Evolutionary conservation across 129 eudicot species (phyloP), one percentile per base, ranked within the genome.

Genomic region (Chrysanthemum seticuspe): DNA sequence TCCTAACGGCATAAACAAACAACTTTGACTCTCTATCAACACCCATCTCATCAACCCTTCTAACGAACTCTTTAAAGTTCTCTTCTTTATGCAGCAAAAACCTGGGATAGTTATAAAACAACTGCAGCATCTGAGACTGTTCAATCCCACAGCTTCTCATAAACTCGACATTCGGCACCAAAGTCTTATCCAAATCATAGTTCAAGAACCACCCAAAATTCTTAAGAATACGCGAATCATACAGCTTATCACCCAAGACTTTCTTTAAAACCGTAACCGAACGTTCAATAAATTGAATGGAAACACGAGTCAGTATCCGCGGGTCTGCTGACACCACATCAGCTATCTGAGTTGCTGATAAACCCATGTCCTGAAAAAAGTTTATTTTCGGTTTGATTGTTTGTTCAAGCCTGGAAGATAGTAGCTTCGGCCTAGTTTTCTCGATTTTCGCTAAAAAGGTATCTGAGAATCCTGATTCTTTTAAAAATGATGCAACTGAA

Each of bases 141-240:
- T 67, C 12, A 12, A 86, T 55, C 13, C 85, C 85, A 62, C 74
- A 74, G 55, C 81, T 76, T 72, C 55, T 48, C 81, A 86, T 10
- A 31, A 74, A 65, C 65, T 76, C 64, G 4, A 82, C 40, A 70
- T 82, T 83, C 18, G 77, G 81, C 19, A 74, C 7, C 70, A 86
- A 9, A 27, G 62, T 73, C 13, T 74, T 80, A 5, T 76, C 61
- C 70, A 76, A 10, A 79, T 79, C 72, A 13, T 4, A n/a, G 2
- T 16, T 21, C 23, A 79, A 12, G 31, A 71, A 61, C 78, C 76
- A 27, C 31, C 62, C 71, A 52, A 34, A 34, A 34, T 6, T 27
- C 19, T 51, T 75, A 13, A 85, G 36, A 5, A 79, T 12, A 23
- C 61, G 74, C 31, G 67, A 52, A 15, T 82, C 81, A 15, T 58